Conservation (phyloP, 345 rosid species). For the Laguncularia racemosa region DNA sequence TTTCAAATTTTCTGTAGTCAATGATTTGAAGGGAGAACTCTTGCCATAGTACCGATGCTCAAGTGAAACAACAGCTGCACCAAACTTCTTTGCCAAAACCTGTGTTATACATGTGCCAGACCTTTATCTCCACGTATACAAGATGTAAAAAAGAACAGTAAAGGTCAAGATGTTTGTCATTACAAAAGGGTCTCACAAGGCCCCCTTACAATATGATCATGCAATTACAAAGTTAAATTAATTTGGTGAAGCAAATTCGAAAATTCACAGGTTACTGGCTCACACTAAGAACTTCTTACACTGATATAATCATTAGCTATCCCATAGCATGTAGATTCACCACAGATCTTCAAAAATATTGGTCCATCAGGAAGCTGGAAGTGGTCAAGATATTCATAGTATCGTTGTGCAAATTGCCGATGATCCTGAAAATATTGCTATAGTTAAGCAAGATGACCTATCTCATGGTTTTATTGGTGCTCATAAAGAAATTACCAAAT, state of each 20-base stretch:
- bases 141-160: too few species aligned
- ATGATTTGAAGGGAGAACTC: conserved; percentile 70
- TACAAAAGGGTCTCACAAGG: too few species aligned
- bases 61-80: conserved; percentile 89
- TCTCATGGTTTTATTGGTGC: background rate
- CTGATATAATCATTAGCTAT: conserved; percentile 63
- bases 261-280: too few species aligned
- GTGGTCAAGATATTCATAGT: conserved; percentile 69
- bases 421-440: conserved; percentile 42
- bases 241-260: too few species aligned
- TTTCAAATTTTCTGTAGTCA: conserved; percentile 61
- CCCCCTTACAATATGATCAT: too few species aligned
- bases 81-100: conserved; percentile 96
- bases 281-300: conserved; percentile 27
- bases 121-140: background rate
- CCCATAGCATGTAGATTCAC: conserved; percentile 75
- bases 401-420: conserved; percentile 59
- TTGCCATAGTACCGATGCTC: conserved; percentile 98
- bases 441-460: background rate
- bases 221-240: too few species aligned
- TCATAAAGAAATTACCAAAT: background rate
- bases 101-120: conserved; percentile 8
- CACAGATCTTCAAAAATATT: conserved; percentile 68
- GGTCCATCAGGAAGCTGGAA: conserved; percentile 74
- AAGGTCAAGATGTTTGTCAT: background rate